phyloP scores from a whole-genome alignment of 2,329 filamentous ascomycete genomes.

The Coleophoma eucalyptorum region DNA sequence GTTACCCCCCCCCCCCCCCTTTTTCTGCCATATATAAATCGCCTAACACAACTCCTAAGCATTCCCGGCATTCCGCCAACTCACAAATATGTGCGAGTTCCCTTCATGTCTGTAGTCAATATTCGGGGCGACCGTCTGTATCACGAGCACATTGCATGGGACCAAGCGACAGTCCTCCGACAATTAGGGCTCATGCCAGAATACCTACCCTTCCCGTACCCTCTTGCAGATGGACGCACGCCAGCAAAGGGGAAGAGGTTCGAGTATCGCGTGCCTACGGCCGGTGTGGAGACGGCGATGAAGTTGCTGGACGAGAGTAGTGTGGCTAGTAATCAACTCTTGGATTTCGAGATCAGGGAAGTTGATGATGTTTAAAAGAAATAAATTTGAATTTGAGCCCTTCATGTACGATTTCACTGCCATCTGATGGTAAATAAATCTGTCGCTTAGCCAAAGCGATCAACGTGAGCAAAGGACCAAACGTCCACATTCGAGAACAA shows the following conservation, averaged over 20 bases:
- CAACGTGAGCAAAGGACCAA: no score
- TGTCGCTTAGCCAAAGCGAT: no score
- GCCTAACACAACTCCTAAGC: constrained; percentile 26
- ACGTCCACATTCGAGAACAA: no score
- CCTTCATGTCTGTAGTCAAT: constrained; percentile 62
- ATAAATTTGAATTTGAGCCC: no score
- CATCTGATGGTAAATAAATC: no score
- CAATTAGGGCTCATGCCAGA: constrained; percentile 54
- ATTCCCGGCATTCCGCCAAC: constrained; percentile 58
- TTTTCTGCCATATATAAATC: not conserved
- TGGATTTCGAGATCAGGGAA: constrained; percentile 21
- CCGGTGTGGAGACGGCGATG: constrained; percentile 48
- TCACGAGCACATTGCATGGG: constrained; percentile 70
- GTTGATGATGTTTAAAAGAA: constrained; percentile 19
- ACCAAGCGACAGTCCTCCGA: constrained; percentile 58
- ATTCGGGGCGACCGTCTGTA: constrained; percentile 65
- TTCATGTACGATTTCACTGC: no score
- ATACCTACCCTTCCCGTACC: constrained; percentile 40
- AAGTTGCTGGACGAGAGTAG: constrained; percentile 46
- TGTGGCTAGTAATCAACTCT: constrained; percentile 53
- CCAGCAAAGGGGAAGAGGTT: constrained; percentile 29
- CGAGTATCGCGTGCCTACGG: constrained; percentile 58
- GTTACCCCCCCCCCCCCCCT: constrained; percentile 16
- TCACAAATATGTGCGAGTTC: constrained; percentile 47
- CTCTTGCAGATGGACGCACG: constrained; percentile 28